Percentiles rank a stretch among this genome's conserved stretches.
phyloP scores from a whole-genome alignment of 305 asterid genomes.

The Ajuga reptans region DNA sequence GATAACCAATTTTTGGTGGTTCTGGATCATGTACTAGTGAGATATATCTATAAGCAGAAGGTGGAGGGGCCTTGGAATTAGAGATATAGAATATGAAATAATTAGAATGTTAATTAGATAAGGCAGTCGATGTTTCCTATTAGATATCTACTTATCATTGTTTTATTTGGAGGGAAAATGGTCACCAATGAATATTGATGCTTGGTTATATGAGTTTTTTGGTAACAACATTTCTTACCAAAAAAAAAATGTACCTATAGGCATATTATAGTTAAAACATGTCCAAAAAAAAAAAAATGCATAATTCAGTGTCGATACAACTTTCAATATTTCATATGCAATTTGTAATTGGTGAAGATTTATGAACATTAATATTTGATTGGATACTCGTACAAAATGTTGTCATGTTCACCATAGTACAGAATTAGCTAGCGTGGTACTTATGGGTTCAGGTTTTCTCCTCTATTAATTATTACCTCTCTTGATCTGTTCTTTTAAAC shows the following conservation, averaged over 20 bases:
- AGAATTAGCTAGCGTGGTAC: slow-evolving; percentile 3
- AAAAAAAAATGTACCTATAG: neutral
- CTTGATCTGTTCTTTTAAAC: neutral
- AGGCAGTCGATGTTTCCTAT: neutral
- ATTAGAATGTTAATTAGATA: neutral
- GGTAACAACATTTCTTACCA: neutral
- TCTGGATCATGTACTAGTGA: neutral
- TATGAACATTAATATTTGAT: neutral
- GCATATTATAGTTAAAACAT: slow-evolving; percentile 2
- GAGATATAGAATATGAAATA: neutral
- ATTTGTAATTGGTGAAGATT: neutral
- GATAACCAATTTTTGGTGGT: neutral
- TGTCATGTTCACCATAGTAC: neutral
- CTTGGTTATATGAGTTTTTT: neutral
- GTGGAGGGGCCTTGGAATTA: neutral
- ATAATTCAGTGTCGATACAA: neutral
- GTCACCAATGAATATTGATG: neutral
- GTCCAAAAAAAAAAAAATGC: neutral
- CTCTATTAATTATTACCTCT: neutral
- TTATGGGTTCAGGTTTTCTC: neutral
- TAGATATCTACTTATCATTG: neutral
- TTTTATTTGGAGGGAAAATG: neutral
- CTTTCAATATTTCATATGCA: neutral
- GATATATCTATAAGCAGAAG: neutral
- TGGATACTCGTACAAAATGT: neutral